These are phyloP conservation scores for Chloromonas sp. DNA, from an alignment of 163 green algal species.

Conservation along the genomic window DNA sequence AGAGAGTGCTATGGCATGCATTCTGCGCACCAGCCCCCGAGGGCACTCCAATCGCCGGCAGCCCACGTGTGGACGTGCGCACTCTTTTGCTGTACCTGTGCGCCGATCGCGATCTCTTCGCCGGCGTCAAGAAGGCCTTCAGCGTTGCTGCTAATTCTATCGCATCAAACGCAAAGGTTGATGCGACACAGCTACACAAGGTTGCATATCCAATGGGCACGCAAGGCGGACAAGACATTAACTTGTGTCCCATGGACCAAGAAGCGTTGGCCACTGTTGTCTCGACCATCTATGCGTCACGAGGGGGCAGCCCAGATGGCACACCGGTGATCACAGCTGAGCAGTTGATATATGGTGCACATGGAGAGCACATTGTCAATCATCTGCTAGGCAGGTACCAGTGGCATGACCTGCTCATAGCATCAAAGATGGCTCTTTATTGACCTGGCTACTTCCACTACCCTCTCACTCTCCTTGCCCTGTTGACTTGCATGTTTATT, in stretches of 20 bases:
- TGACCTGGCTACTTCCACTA: background rate
- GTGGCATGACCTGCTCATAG: conserved; percentile 4
- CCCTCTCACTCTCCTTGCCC: too few species aligned
- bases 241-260: background rate
- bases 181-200: conserved; percentile 10
- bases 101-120: conserved; percentile 39
- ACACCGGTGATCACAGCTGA: background rate
- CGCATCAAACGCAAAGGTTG: conserved; percentile 14
- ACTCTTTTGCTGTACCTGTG: conserved; percentile 45
- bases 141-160: conserved; percentile 24
- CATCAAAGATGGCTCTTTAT: background rate
- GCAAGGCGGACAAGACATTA: background rate
- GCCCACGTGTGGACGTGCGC: conserved; percentile 21
- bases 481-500: too few species aligned
- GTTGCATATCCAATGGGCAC: conserved; percentile 31
- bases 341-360: background rate
- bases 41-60: background rate
- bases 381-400: conserved; percentile 22
- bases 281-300: conserved; percentile 12
- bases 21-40: conserved; percentile 24
- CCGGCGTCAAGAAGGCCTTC: conserved; percentile 47
- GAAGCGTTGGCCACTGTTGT: background rate
- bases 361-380: conserved; percentile 5
- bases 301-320: conserved; percentile 35
- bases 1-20: conserved; percentile 41